A percentile compares a stretch with the other conserved stretches of the same genome.
These are phyloP conservation scores for Micractinium conductrix DNA, from an alignment of 139 green algal species.

Conservation along the genomic window DNA sequence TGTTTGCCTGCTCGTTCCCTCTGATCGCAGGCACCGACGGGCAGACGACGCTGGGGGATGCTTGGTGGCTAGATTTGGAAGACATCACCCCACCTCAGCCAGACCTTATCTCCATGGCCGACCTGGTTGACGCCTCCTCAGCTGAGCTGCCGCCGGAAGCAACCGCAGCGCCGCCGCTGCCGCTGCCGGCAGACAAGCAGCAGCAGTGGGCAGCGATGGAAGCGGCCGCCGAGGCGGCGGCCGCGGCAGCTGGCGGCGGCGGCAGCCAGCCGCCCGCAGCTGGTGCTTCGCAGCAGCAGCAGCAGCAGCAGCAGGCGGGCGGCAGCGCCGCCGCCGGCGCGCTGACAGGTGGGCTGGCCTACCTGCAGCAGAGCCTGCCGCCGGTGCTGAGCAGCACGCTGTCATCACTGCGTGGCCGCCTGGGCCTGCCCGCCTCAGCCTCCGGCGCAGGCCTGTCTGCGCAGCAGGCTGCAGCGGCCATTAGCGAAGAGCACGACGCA, in stretches of 20 bases:
- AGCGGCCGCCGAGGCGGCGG: not conserved
- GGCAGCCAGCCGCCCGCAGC: not conserved
- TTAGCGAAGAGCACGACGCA: slow-evolving; percentile 7
- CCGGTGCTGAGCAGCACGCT: slow-evolving; percentile 8
- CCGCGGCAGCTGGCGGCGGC: not conserved
- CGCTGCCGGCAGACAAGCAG: not conserved
- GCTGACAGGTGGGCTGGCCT: slow-evolving; percentile 10
- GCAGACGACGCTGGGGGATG: slow-evolving; percentile 37
- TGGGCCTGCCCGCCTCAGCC: slow-evolving; percentile 27
- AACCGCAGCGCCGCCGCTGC: not conserved
- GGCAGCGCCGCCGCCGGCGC: not conserved
- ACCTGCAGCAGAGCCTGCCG: slow-evolving; percentile 12
- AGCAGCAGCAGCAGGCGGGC: slow-evolving; percentile 1
- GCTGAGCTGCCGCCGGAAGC: not conserved
- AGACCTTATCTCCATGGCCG: slow-evolving; percentile 28
- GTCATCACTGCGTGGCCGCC: slow-evolving; percentile 19
- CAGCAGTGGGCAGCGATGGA: not conserved
- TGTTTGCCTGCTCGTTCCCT: too few species aligned
- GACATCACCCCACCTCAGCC: slow-evolving; percentile 23
- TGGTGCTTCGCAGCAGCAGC: not conserved
- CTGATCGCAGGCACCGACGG: slow-evolving; percentile 48
- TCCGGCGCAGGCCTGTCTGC: not conserved
- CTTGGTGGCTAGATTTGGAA: slow-evolving; percentile 49
- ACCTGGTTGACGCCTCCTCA: slow-evolving; percentile 7
- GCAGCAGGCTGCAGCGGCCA: slow-evolving; percentile 5